Conservation (phyloP, 371 early-diverging fungal genomes). For the Mucor mucedo region DNA sequence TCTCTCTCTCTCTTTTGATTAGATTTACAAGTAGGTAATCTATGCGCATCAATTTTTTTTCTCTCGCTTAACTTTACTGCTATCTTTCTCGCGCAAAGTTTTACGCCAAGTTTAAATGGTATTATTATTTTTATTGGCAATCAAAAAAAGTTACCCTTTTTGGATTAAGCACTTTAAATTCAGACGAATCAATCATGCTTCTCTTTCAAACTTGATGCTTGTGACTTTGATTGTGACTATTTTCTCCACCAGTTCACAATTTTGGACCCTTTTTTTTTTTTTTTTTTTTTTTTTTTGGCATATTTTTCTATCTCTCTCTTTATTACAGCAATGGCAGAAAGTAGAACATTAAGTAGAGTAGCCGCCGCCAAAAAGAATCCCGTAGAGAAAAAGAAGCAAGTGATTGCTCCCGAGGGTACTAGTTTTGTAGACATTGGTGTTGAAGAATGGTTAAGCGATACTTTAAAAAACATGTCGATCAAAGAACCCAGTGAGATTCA, state of each 20-base stretch:
- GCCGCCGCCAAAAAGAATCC: slow-evolving; percentile 28
- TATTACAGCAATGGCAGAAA: slow-evolving; percentile 14
- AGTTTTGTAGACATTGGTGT: slow-evolving; percentile 74
- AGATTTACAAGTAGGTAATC: no score
- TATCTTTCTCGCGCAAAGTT: no score
- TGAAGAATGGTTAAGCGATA: slow-evolving; percentile 80
- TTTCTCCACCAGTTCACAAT: neutral
- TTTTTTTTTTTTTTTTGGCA: neutral
- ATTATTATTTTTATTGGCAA: no score
- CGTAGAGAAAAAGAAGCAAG: slow-evolving; percentile 12
- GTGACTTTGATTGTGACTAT: neutral
- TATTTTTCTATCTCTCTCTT: neutral
- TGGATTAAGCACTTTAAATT: no score
- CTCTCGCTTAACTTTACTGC: no score
- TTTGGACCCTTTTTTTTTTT: neutral
- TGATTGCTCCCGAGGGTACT: slow-evolving; percentile 22
- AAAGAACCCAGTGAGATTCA: slow-evolving; percentile 95
- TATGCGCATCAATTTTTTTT: no score
- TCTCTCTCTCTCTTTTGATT: no score
- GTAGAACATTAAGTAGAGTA: slow-evolving; percentile 33
- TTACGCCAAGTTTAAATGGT: no score
- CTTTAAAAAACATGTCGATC: slow-evolving; percentile 83
- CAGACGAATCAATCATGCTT: no score
- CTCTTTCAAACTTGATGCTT: neutral
- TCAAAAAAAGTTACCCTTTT: no score